phyloP scores from a whole-genome alignment of 1,139 yeast genomes.

The Eremothecium cymbalariae region DNA sequence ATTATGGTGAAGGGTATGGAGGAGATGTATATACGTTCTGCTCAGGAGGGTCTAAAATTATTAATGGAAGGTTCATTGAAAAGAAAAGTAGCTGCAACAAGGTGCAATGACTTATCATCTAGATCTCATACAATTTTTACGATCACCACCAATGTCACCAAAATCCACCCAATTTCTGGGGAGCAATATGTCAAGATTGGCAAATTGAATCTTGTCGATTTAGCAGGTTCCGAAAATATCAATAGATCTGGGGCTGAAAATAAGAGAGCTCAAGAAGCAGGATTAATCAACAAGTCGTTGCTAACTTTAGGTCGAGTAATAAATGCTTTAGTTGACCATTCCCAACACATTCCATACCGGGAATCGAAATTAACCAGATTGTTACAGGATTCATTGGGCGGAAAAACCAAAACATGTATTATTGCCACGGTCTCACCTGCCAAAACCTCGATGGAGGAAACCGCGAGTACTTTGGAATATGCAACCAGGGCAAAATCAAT shows the following conservation, averaged over 20 bases:
- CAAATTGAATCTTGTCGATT: conserved; percentile 71
- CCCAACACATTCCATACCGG: conserved; percentile 71
- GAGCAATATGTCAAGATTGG: conserved; percentile 43
- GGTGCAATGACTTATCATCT: conserved; percentile 62
- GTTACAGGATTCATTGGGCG: conserved; percentile 77
- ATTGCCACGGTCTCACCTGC: conserved; percentile 84
- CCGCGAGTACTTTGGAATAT: conserved; percentile 74
- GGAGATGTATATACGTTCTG: conserved; percentile 36
- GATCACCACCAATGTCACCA: conserved; percentile 44
- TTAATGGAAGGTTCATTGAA: conserved; percentile 45
- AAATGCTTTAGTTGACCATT: conserved; percentile 54
- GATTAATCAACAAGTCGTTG: conserved; percentile 76
- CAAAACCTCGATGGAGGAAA: conserved; percentile 62
- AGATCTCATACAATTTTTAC: conserved; percentile 73
- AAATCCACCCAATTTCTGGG: conserved; percentile 34
- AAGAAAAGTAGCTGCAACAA: conserved; percentile 61
- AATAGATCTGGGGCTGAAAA: conserved; percentile 71
- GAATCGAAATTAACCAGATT: conserved; percentile 76
- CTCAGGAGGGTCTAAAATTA: conserved; percentile 37
- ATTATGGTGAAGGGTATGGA: conserved; percentile 44
- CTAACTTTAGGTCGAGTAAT: conserved; percentile 80
- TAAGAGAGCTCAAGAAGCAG: conserved; percentile 80
- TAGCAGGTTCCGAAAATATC: conserved; percentile 85
- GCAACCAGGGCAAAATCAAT: conserved; percentile 77
- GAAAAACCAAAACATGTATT: conserved; percentile 68